Base-by-base conservation (phyloP, 768 basidiomycete genomes). In the Collybiopsis confluens region DNA sequence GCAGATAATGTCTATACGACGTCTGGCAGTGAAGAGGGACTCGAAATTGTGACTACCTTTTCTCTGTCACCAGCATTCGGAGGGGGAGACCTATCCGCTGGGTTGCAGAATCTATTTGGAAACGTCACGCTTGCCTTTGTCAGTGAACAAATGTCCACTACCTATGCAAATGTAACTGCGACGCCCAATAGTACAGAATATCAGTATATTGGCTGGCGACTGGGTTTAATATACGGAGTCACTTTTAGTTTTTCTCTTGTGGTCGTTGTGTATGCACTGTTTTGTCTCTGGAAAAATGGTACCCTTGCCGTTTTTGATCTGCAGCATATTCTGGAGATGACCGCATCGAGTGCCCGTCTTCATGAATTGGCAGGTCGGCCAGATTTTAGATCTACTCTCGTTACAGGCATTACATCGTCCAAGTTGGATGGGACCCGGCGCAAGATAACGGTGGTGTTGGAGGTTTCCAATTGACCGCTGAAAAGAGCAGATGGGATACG, bases 171-270 rank as follows among this genome's bases (percentile, higher is more conserved):
- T 18, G 30, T 47, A 15, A n/a, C 37, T 28, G 49, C 58, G 24
- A 58, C 57, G 1, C 59, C 59, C 16, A 58, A 58, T 7, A 44
- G 49, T 15, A 58, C 52, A 1, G 70, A 70, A 5, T 80, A 83
- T 53, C 70, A 69, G 7, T 59, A 83, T 59, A 64, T 66, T 8
- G 79, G 83, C 2, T 81, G 81, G 1, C 8, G 18, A 40, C 16
- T 40, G 18, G 38, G 13, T 16, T 40, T 40, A n/a, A 40, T 40
- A 40, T 40, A 6, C 16, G 6, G 6, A n/a, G 16, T 40, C 6
- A 4, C n/a, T 15, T 40, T 40, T 40, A n/a, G 38, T 16, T 7
- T 5, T 5, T 40, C 38, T 4, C 18, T 40, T 6, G 13, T 40
- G 13, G 38, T 20, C 18, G 38, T 40, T 40, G 38, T 4, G 8